Evolutionary conservation across 148 eudicot genomes (phyloP).

Genomic region (Camellia sinensis): DNA sequence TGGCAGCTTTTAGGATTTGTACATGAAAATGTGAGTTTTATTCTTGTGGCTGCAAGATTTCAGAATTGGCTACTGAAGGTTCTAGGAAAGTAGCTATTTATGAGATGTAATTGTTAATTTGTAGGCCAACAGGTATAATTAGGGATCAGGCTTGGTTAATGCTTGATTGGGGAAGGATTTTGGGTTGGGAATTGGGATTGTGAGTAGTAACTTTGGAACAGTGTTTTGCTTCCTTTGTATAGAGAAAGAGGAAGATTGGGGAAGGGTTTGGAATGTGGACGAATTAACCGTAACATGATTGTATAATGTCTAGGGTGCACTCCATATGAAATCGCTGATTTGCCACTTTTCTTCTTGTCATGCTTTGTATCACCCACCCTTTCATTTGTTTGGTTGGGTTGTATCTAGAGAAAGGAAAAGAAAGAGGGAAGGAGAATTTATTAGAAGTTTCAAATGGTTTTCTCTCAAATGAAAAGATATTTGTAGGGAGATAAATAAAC

Average conservation of each 20-base stretch:
- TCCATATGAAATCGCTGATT: too few species aligned
- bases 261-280: too few species aligned
- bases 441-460: neutral
- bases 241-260: neutral
- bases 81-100: neutral
- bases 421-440: too few species aligned
- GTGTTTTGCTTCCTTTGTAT: neutral
- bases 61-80: neutral
- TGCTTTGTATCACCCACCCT: too few species aligned
- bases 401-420: too few species aligned
- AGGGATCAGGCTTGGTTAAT: neutral
- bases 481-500: neutral
- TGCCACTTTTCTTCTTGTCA: too few species aligned
- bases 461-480: neutral
- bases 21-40: neutral
- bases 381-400: too few species aligned
- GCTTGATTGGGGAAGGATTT: neutral
- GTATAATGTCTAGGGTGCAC: too few species aligned
- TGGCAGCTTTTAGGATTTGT: neutral
- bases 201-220: neutral
- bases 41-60: neutral
- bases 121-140: neutral
- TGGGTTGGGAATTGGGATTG: neutral
- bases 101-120: neutral
- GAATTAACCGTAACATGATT: too few species aligned